These are phyloP conservation scores for Curvularia sp. DNA, from an alignment of 2,329 filamentous ascomycete species.

Conservation along the genomic window DNA sequence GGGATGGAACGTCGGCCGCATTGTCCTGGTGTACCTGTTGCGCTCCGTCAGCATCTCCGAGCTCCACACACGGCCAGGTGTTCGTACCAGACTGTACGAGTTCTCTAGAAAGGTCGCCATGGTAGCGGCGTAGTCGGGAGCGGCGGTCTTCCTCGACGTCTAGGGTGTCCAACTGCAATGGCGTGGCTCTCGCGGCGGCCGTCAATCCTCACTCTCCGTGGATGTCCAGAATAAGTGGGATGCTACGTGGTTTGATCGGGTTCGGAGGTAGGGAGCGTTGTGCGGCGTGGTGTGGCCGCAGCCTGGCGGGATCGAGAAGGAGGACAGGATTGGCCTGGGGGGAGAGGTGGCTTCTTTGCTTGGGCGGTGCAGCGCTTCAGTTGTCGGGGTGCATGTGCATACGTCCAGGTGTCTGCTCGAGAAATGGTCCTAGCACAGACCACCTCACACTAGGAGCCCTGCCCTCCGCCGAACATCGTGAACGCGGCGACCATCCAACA, in stretches of 20 bases:
- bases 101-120: constrained; percentile 97
- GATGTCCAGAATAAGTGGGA: constrained; percentile 41
- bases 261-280: constrained; percentile 20
- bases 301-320: constrained; percentile 15
- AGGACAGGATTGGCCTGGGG: constrained; percentile 26
- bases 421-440: constrained; percentile 39
- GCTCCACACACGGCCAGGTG: constrained; percentile 38
- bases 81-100: constrained; percentile 80
- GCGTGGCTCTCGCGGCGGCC: constrained; percentile 38
- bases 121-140: constrained; percentile 51
- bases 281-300: constrained; percentile 23
- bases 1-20: constrained; percentile 85
- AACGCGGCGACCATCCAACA: constrained; percentile 18
- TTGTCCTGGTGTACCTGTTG: constrained; percentile 86
- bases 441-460: constrained; percentile 27
- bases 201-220: constrained; percentile 42
- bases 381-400: constrained; percentile 34
- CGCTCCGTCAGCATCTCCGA: constrained; percentile 39
- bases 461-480: constrained; percentile 38
- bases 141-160: constrained; percentile 8
- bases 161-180: constrained; percentile 30
- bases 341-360: constrained; percentile 26
- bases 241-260: constrained; percentile 45
- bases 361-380: constrained; percentile 31
- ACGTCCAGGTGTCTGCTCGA: constrained; percentile 48